Conservation (phyloP, 192 early-diverging fungal species). For the Coemansia sp. region DNA sequence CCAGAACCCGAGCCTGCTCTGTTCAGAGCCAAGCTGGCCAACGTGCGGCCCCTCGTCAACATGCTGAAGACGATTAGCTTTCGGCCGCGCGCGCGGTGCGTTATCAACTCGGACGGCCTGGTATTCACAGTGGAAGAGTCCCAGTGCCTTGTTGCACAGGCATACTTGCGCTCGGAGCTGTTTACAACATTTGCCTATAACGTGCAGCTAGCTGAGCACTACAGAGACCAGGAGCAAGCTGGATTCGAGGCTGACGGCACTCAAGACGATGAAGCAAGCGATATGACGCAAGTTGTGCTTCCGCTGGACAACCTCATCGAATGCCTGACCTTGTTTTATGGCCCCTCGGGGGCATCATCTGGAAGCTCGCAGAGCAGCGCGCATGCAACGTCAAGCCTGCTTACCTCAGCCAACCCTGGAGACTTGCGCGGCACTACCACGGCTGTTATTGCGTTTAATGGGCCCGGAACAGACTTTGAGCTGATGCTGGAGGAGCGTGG, state of each 20-base stretch:
- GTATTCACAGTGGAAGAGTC: conserved; percentile 53
- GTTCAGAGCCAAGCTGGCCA: conserved; percentile 47
- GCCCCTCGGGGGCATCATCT: conserved; percentile 16
- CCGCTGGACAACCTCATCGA: conserved; percentile 51
- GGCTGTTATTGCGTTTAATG: conserved; percentile 37
- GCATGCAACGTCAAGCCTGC: conserved; percentile 13
- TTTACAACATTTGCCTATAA: conserved; percentile 43
- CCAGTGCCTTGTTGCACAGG: conserved; percentile 47
- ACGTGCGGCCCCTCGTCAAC: conserved; percentile 58
- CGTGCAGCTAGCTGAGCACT: conserved; percentile 13
- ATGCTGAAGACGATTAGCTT: conserved; percentile 57
- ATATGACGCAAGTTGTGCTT: conserved; percentile 31
- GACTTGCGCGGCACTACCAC: conserved; percentile 48
- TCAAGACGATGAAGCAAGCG: conserved; percentile 9
- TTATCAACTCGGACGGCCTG: conserved; percentile 38
- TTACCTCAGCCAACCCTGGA: conserved; percentile 16
- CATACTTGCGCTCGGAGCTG: conserved; percentile 36
- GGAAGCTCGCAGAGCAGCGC: background rate
- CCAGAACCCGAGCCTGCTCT: conserved; percentile 9
- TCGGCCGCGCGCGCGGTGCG: conserved; percentile 32
- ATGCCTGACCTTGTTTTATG: conserved; percentile 51
- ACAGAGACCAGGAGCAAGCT: conserved; percentile 5
- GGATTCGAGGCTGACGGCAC: conserved; percentile 1
- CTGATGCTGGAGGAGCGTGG: conserved; percentile 61
- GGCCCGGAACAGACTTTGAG: conserved; percentile 45